A percentile compares a stretch with the other conserved stretches of the same genome.
These are phyloP conservation scores for Inga leiocalycina DNA, from an alignment of 306 rosid species.

Conservation along the genomic window DNA sequence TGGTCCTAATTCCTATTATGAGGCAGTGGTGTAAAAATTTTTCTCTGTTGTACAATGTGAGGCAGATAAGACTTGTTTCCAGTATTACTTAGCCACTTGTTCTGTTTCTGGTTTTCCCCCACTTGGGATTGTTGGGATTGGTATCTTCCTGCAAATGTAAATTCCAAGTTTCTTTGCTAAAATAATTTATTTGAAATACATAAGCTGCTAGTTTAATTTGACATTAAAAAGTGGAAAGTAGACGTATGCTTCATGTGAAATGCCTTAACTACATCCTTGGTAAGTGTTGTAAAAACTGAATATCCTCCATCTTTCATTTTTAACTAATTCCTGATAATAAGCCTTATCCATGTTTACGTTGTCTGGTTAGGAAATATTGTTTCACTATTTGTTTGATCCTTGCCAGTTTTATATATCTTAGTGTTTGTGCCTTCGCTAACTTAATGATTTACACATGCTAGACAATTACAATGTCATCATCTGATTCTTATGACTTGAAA, in stretches of 20 bases:
- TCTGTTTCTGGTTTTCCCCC: neutral
- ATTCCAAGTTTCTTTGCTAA: neutral
- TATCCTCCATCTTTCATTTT: neutral
- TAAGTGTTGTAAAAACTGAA: neutral
- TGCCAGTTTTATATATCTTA: neutral
- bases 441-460: constrained; percentile 28
- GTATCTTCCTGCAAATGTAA: neutral
- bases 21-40: neutral
- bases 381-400: neutral
- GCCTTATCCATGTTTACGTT: neutral
- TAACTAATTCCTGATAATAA: neutral
- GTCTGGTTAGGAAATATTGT: neutral
- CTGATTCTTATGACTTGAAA: constrained; percentile 48
- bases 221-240: neutral
- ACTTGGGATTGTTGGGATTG: neutral
- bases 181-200: neutral
- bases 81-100: neutral
- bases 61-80: neutral
- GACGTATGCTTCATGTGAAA: neutral
- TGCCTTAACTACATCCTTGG: neutral
- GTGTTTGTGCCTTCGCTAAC: constrained; percentile 22
- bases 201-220: neutral
- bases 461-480: constrained; percentile 57
- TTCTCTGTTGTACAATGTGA: neutral
- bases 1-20: neutral